Evolutionary conservation across 1,284 basidiomycete species (phyloP).

Genomic region (Irpex sp.): DNA sequence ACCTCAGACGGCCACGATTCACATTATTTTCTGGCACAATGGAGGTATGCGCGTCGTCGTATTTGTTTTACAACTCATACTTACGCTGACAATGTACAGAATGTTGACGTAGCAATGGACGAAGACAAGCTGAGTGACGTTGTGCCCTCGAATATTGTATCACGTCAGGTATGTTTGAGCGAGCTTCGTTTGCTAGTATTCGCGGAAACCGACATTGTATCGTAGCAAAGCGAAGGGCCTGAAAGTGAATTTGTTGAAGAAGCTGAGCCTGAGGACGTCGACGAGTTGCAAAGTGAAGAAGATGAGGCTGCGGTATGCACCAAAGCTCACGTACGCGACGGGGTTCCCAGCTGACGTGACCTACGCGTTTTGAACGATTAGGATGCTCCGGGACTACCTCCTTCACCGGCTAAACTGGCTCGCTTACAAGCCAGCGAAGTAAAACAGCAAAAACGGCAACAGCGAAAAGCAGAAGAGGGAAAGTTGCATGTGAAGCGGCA

Average conservation of each 20-base stretch:
- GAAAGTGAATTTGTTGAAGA: constrained; percentile 65
- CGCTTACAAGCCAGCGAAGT: constrained; percentile 38
- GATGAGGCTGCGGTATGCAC: constrained; percentile 39
- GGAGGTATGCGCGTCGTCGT: neutral
- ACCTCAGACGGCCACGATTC: neutral
- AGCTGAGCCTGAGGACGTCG: constrained; percentile 44
- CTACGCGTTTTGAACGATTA: constrained; percentile 17
- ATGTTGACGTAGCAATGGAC: constrained; percentile 36
- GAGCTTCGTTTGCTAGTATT: neutral
- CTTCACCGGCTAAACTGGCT: constrained; percentile 37
- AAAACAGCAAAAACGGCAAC: constrained; percentile 53
- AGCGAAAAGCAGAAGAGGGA: constrained; percentile 65
- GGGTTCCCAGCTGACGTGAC: constrained; percentile 7
- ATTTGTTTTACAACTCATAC: neutral
- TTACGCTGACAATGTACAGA: neutral
- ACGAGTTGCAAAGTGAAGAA: constrained; percentile 59
- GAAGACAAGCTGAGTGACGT: constrained; percentile 80
- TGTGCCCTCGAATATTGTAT: constrained; percentile 80
- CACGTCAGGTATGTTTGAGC: constrained; percentile 56
- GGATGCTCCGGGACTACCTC: constrained; percentile 24
- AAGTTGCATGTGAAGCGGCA: constrained; percentile 65
- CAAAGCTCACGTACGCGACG: constrained; percentile 8
- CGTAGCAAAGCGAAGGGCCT: constrained; percentile 64
- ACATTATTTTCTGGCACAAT: neutral
- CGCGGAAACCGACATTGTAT: constrained; percentile 8